Conservation (phyloP, 495 filamentous ascomycete genomes). For the Podospora comata region DNA sequence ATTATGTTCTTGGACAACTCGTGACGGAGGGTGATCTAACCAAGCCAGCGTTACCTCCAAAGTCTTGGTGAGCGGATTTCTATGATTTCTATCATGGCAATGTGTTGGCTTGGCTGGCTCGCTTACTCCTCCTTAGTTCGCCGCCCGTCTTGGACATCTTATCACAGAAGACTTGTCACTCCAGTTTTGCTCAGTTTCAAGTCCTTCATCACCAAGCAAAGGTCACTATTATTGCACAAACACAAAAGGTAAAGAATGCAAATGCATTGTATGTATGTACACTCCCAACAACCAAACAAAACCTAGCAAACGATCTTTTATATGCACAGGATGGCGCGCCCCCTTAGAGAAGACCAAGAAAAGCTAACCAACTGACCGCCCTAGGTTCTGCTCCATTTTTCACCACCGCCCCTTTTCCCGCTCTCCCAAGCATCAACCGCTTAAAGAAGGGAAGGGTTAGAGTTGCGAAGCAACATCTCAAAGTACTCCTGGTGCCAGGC, state of each 20-base stretch:
- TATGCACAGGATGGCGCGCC: background rate
- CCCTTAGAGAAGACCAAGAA: background rate
- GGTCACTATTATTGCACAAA: background rate
- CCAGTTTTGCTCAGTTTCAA: too few species aligned
- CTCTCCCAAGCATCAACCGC: background rate
- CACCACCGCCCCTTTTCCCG: background rate
- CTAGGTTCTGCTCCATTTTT: background rate
- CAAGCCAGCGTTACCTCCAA: background rate
- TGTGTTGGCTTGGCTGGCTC: background rate
- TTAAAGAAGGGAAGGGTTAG: conserved; percentile 54
- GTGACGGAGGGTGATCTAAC: background rate
- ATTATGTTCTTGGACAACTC: background rate
- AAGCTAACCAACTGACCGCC: background rate
- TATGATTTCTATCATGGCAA: background rate
- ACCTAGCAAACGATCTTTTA: background rate
- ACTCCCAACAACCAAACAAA: background rate
- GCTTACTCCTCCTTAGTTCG: background rate
- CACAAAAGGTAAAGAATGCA: background rate
- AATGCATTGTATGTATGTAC: background rate
- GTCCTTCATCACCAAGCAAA: background rate
- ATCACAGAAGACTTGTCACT: too few species aligned
- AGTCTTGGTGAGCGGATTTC: background rate
- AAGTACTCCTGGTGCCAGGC: conserved; percentile 79
- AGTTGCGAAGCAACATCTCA: conserved; percentile 64
- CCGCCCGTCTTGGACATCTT: too few species aligned